These are phyloP conservation scores for Geranium rotundifolium DNA, from an alignment of 345 rosid genomes.

Conservation along the genomic window DNA sequence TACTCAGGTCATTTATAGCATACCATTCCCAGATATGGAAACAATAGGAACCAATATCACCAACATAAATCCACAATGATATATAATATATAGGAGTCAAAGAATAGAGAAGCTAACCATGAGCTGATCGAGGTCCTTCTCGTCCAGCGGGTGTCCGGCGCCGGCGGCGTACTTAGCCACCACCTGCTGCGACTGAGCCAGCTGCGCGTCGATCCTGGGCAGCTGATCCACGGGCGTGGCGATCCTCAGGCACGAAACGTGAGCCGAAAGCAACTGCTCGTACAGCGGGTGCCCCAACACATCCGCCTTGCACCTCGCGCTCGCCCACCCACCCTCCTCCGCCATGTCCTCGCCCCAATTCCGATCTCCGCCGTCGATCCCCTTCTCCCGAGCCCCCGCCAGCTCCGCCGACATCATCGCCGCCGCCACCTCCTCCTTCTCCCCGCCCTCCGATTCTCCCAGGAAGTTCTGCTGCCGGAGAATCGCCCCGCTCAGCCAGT, in stretches of 20 bases:
- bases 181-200: slow-evolving; percentile 78
- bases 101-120: slow-evolving; percentile 20
- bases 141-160: slow-evolving; percentile 18
- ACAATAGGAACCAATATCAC: no score
- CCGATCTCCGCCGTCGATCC: slow-evolving; percentile 10
- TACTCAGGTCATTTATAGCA: no score
- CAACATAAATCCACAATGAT: no score
- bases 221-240: slow-evolving; percentile 84
- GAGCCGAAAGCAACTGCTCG: slow-evolving; percentile 76
- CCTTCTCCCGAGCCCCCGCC: slow-evolving; percentile 31
- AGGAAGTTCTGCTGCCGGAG: slow-evolving; percentile 8
- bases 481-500: slow-evolving; percentile 33
- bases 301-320: slow-evolving; percentile 70
- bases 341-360: slow-evolving; percentile 23
- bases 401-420: slow-evolving; percentile 22
- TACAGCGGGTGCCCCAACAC: slow-evolving; percentile 67
- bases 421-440: slow-evolving; percentile 2
- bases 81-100: no score
- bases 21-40: no score
- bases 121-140: slow-evolving; percentile 37
- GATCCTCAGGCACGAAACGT: slow-evolving; percentile 64
- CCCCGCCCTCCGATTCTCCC: background rate
- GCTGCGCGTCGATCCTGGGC: slow-evolving; percentile 82
- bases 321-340: slow-evolving; percentile 59
- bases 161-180: slow-evolving; percentile 52